These are phyloP conservation scores for Aspergillus coremiiformis DNA, from an alignment of 495 filamentous ascomycete species.

Conservation along the genomic window DNA sequence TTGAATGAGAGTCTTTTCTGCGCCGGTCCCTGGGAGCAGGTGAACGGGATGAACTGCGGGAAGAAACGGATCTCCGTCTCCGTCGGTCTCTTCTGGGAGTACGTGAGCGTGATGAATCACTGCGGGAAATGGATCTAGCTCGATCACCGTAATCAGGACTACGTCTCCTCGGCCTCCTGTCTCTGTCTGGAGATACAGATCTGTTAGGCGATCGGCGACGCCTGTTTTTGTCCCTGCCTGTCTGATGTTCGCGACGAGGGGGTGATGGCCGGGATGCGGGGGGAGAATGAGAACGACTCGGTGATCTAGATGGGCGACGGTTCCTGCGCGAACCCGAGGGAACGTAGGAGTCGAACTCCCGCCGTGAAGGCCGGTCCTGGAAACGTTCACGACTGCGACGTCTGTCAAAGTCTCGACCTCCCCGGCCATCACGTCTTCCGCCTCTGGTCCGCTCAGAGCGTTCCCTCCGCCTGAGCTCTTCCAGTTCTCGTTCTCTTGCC, in stretches of 20 bases:
- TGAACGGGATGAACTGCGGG: slow-evolving; percentile 40
- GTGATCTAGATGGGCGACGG: slow-evolving; percentile 30
- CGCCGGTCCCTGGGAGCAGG: slow-evolving; percentile 25
- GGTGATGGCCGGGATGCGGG: slow-evolving; percentile 36
- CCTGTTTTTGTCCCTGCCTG: slow-evolving; percentile 22
- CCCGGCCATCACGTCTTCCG: slow-evolving; percentile 48
- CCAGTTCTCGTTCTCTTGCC: slow-evolving; percentile 50
- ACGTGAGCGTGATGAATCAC: slow-evolving; percentile 54
- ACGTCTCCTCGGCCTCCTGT: slow-evolving; percentile 31
- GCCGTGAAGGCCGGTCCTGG: slow-evolving; percentile 45
- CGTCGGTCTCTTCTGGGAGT: slow-evolving; percentile 49
- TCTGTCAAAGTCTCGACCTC: slow-evolving; percentile 41
- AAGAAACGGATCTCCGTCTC: slow-evolving; percentile 36
- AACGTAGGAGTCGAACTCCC: slow-evolving; percentile 53
- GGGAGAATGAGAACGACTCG: slow-evolving; percentile 30
- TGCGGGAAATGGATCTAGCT: slow-evolving; percentile 42
- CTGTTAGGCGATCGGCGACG: slow-evolving; percentile 31
- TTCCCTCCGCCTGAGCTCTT: slow-evolving; percentile 63
- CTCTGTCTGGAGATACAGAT: slow-evolving; percentile 35
- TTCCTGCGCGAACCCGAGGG: slow-evolving; percentile 34
- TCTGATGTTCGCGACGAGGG: slow-evolving; percentile 24
- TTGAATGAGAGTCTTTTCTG: slow-evolving; percentile 27
- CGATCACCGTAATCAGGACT: slow-evolving; percentile 45
- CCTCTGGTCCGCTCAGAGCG: slow-evolving; percentile 60
- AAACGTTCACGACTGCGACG: slow-evolving; percentile 45